These are phyloP conservation scores for Phytophthora syringae DNA, from an alignment of 352 stramenopile genomes.

Conservation along the genomic window DNA sequence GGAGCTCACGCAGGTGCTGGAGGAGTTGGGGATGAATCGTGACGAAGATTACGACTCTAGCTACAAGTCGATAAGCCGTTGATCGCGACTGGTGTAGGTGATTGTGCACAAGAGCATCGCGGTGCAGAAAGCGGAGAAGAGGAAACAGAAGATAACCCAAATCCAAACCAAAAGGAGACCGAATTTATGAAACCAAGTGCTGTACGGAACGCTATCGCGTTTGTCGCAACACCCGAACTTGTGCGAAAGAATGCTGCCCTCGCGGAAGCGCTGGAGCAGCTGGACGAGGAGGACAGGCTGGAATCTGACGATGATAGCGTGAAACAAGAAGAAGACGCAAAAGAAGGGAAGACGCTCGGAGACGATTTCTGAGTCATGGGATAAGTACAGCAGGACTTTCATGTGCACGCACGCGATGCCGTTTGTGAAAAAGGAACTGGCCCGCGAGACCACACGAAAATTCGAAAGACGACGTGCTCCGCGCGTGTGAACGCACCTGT, in stretches of 20 bases:
- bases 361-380: constrained; percentile 1
- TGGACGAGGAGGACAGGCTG: constrained; percentile 1
- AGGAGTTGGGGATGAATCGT: no score
- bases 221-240: neutral
- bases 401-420: constrained; percentile 7
- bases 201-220: neutral
- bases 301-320: neutral
- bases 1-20: neutral
- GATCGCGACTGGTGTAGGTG: no score
- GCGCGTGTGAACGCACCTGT: constrained; percentile 4
- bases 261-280: neutral
- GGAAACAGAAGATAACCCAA: no score
- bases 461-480: no score
- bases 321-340: no score
- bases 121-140: no score
- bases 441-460: no score
- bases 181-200: neutral
- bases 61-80: no score
- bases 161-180: neutral
- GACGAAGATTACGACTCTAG: no score
- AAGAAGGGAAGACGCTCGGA: no score
- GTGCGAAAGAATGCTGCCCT: neutral
- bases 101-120: no score
- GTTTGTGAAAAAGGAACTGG: neutral
- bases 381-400: constrained; percentile 8